A percentile compares a stretch with the other conserved stretches of the same genome.
Evolutionary conservation across 805 yeast genomes (phyloP).

Genomic region (Starmerella kuoi): DNA sequence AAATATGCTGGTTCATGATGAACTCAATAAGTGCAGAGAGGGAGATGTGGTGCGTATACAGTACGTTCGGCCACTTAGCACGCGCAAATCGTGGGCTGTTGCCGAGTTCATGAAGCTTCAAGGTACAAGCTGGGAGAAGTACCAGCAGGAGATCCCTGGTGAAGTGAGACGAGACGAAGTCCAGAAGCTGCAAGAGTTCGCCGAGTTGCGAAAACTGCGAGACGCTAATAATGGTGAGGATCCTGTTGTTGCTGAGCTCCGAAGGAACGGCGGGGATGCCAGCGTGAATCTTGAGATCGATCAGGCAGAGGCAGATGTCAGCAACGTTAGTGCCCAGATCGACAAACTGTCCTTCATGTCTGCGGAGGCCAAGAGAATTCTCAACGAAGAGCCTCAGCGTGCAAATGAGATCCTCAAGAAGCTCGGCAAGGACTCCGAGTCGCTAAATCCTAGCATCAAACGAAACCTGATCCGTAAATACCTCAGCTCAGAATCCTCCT

Average conservation of each 20-base stretch:
- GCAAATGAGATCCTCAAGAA: slow-evolving; percentile 31
- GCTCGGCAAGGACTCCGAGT: slow-evolving; percentile 33
- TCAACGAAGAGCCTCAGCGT: slow-evolving; percentile 29
- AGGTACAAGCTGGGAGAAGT: slow-evolving; percentile 83
- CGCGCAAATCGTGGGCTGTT: slow-evolving; percentile 74
- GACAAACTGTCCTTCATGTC: slow-evolving; percentile 19
- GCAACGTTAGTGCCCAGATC: slow-evolving; percentile 29
- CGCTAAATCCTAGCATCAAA: slow-evolving; percentile 40
- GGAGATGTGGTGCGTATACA: slow-evolving; percentile 94
- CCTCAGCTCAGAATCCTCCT: slow-evolving; percentile 5
- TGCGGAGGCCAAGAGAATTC: slow-evolving; percentile 24
- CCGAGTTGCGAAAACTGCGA: slow-evolving; percentile 36
- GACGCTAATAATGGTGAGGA: slow-evolving; percentile 20
- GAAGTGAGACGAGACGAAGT: slow-evolving; percentile 59
- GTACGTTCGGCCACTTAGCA: slow-evolving; percentile 64
- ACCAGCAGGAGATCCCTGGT: slow-evolving; percentile 58
- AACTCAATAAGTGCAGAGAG: slow-evolving; percentile 78
- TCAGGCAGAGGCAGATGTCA: slow-evolving; percentile 30
- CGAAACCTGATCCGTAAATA: slow-evolving; percentile 66
- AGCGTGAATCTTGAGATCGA: slow-evolving; percentile 33
- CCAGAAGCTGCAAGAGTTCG: slow-evolving; percentile 42
- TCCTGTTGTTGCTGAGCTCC: slow-evolving; percentile 19
- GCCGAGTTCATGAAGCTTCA: slow-evolving; percentile 81
- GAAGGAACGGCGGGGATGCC: background rate
- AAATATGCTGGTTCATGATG: slow-evolving; percentile 87